These are phyloP conservation scores for Phialemoniopsis sp. DNA, from an alignment of 2,329 filamentous ascomycete genomes.

Conservation along the genomic window DNA sequence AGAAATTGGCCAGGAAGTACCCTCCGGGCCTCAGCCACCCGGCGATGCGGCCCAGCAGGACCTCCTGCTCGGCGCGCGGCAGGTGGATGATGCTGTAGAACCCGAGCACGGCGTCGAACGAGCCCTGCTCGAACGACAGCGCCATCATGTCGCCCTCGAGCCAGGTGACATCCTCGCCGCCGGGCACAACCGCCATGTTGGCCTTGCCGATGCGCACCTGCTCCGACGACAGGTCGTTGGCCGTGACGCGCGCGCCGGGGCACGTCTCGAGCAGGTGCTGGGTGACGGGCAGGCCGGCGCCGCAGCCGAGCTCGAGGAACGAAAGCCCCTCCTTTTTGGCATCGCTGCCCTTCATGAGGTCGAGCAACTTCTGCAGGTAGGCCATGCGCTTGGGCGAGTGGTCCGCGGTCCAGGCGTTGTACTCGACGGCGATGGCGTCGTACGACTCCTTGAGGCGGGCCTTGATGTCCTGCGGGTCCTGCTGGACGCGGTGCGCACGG, in stretches of 20 bases:
- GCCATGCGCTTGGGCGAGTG: constrained; percentile 13
- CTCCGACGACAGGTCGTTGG: constrained; percentile 34
- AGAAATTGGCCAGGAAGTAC: constrained; percentile 42
- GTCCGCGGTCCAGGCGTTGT: constrained; percentile 33
- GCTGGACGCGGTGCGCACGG: no score
- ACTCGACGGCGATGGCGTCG: constrained; percentile 27
- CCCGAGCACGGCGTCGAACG: constrained; percentile 43
- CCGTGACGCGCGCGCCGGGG: constrained; percentile 19
- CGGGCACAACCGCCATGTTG: constrained; percentile 14
- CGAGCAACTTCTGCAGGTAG: constrained; percentile 27
- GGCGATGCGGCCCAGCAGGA: constrained; percentile 36
- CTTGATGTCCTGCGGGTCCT: constrained; percentile 23
- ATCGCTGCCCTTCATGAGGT: constrained; percentile 11
- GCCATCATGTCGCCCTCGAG: constrained; percentile 25
- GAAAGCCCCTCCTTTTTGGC: constrained; percentile 4
- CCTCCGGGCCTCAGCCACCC: constrained; percentile 49
- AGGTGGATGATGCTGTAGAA: constrained; percentile 55
- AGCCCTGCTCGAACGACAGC: constrained; percentile 20
- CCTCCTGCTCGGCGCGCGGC: constrained; percentile 42
- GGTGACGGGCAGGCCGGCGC: constrained; percentile 30
- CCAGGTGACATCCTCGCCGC: constrained; percentile 18
- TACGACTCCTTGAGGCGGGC: constrained; percentile 21
- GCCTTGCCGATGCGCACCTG: constrained; percentile 27
- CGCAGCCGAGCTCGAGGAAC: constrained; percentile 38
- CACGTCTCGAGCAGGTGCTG: constrained; percentile 21